Percentiles rank a stretch among this genome's conserved stretches.
These are phyloP conservation scores for Arthroderma uncinatum DNA, from an alignment of 2,329 filamentous ascomycete species.

Conservation along the genomic window DNA sequence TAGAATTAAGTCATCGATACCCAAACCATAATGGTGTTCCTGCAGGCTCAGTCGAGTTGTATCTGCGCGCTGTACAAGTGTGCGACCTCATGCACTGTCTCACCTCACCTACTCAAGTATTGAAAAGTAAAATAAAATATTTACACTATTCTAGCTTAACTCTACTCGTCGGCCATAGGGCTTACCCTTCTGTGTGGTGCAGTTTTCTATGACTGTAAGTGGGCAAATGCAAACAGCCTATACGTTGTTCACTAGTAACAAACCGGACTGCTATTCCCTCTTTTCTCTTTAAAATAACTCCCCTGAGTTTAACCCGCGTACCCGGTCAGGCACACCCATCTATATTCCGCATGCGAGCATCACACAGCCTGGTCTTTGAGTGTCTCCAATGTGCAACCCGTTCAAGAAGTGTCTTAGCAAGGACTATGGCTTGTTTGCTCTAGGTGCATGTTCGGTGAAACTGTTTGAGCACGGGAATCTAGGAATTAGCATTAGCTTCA, in stretches of 20 bases:
- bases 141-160: background rate
- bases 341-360: background rate
- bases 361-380: background rate
- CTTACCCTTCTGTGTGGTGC: background rate
- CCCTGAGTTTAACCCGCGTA: background rate
- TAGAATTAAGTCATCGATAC: background rate
- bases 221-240: background rate
- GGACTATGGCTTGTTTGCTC: conserved; percentile 2
- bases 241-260: background rate
- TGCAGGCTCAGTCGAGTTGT: background rate
- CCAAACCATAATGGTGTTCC: background rate
- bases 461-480: background rate
- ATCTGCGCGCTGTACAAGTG: background rate
- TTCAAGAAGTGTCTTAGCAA: background rate
- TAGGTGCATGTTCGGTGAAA: background rate
- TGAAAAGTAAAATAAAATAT: background rate
- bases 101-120: background rate
- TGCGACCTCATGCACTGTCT: background rate
- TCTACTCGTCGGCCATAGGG: background rate
- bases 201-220: background rate
- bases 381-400: background rate
- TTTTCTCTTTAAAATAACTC: background rate
- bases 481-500: background rate
- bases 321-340: background rate
- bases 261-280: background rate